These are phyloP conservation scores for Populus ilicifolia DNA, from an alignment of 345 rosid genomes.

Conservation along the genomic window DNA sequence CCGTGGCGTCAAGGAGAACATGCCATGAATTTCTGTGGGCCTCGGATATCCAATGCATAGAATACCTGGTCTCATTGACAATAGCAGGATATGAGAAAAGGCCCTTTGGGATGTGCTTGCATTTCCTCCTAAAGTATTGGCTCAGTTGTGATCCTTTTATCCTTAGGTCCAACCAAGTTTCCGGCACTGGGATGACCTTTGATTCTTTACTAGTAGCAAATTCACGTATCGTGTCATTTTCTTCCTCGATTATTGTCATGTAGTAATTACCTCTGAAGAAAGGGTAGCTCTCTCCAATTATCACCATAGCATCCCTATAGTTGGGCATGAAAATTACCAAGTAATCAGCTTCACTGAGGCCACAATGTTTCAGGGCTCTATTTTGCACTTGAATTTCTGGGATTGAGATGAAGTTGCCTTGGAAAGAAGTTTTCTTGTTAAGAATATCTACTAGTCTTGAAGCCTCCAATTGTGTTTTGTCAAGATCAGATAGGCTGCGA, in stretches of 20 bases:
- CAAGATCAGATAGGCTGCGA: conserved; percentile 41
- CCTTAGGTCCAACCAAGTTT: conserved; percentile 61
- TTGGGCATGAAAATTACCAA: conserved; percentile 50
- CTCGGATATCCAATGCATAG: conserved; percentile 77
- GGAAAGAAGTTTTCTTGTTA: conserved; percentile 45
- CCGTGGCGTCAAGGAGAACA: conserved; percentile 53
- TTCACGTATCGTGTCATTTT: conserved; percentile 35
- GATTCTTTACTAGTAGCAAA: conserved; percentile 46
- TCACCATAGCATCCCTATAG: conserved; percentile 43
- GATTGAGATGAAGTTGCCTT: conserved; percentile 54
- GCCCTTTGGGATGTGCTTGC: conserved; percentile 55
- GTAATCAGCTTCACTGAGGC: conserved; percentile 50
- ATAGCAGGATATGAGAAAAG: conserved; percentile 49
- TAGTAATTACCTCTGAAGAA: conserved; percentile 57
- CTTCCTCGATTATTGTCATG: conserved; percentile 46
- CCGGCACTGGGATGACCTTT: conserved; percentile 50
- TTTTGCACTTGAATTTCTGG: conserved; percentile 64
- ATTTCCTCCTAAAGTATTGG: conserved; percentile 62
- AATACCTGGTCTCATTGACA: conserved; percentile 38
- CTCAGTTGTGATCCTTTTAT: conserved; percentile 65
- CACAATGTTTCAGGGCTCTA: conserved; percentile 47
- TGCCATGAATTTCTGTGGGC: conserved; percentile 73
- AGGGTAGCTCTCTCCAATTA: conserved; percentile 70
- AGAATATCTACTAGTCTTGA: conserved; percentile 54
- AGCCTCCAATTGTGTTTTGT: conserved; percentile 39